Conservation (phyloP, 768 basidiomycete species). For the Trametes sanguinea region DNA sequence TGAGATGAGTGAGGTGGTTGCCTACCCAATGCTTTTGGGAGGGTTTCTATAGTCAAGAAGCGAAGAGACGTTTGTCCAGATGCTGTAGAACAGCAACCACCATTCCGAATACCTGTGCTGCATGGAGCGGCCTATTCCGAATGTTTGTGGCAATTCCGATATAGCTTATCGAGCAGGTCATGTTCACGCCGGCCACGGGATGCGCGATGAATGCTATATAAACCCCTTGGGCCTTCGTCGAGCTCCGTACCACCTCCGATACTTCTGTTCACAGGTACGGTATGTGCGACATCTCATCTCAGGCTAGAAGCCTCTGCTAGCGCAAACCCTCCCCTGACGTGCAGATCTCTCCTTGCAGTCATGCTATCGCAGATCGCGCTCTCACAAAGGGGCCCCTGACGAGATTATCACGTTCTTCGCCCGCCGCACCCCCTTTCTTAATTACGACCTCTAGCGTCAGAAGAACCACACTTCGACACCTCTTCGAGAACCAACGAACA, state of each 20-base stretch:
- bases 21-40: no score
- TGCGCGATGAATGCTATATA: background rate
- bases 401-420: no score
- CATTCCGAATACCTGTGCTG: background rate
- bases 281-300: no score
- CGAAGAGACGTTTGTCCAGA: background rate
- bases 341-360: background rate
- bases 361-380: background rate
- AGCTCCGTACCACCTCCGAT: no score
- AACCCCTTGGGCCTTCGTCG: background rate
- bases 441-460: no score
- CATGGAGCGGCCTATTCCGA: background rate
- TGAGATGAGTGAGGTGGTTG: no score
- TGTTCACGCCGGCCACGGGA: background rate
- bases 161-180: background rate
- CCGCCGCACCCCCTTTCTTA: no score
- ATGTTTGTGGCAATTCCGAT: background rate
- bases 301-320: background rate
- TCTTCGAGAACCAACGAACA: no score
- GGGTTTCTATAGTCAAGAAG: no score
- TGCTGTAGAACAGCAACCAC: background rate
- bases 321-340: background rate
- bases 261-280: no score
- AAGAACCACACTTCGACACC: no score
- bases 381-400: background rate